A percentile compares a stretch with the other conserved stretches of the same genome.
These are phyloP conservation scores for Ceratobasidium sp. DNA, from an alignment of 1,284 basidiomycete genomes.

Conservation along the genomic window DNA sequence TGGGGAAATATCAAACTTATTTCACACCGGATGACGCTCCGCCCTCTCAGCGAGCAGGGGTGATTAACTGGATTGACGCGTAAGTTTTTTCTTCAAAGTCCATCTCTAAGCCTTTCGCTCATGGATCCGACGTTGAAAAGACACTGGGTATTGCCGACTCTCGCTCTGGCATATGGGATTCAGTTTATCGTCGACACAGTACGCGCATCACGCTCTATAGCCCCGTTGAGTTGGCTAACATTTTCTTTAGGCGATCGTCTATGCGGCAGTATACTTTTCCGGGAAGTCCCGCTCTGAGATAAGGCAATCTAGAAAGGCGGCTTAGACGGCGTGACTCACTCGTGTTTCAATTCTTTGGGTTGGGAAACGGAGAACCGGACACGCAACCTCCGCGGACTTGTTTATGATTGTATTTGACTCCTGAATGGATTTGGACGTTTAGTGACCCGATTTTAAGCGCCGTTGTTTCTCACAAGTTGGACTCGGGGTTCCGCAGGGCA, in stretches of 20 bases:
- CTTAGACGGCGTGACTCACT: too few relatives aligned
- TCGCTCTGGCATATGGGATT: slow-evolving; percentile 25
- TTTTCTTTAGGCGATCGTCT: slow-evolving; percentile 8
- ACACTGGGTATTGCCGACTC: slow-evolving; percentile 26
- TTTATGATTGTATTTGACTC: too few relatives aligned
- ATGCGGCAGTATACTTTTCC: slow-evolving; percentile 6
- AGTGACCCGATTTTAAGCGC: too few relatives aligned
- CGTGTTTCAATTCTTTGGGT: too few relatives aligned
- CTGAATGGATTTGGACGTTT: too few relatives aligned
- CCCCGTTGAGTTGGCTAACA: neutral
- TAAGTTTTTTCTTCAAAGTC: neutral
- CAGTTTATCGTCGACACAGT: slow-evolving; percentile 29
- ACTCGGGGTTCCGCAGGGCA: too few relatives aligned
- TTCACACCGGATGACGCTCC: neutral
- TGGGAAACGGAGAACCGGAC: too few relatives aligned
- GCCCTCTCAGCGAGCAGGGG: neutral
- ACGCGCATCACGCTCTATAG: neutral
- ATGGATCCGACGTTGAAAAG: neutral
- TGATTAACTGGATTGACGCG: slow-evolving; percentile 33
- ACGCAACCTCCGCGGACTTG: too few relatives aligned
- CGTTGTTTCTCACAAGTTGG: too few relatives aligned
- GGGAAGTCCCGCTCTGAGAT: too few relatives aligned
- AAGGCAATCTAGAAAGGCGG: too few relatives aligned
- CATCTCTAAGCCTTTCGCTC: neutral
- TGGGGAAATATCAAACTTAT: slow-evolving; percentile 29